Evolutionary conservation across 805 yeast species (phyloP).

Genomic region (Starmera quercuum): DNA sequence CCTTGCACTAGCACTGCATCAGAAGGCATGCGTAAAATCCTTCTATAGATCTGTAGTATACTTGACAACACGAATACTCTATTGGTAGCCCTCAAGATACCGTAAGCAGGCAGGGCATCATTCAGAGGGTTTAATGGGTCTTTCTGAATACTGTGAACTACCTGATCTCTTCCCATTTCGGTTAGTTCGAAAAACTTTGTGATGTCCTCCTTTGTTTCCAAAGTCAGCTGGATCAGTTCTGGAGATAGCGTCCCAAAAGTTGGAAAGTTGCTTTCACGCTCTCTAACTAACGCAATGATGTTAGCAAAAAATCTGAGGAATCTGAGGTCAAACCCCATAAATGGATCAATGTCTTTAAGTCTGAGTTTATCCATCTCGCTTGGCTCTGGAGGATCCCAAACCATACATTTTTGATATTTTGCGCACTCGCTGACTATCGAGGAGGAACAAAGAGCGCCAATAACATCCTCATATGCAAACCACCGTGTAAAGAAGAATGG

Average conservation of each 20-base stretch:
- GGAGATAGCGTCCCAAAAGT: slow-evolving; percentile 5
- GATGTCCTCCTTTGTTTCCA: slow-evolving; percentile 30
- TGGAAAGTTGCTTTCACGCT: slow-evolving; percentile 14
- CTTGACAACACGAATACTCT: slow-evolving; percentile 46
- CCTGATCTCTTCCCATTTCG: slow-evolving; percentile 21
- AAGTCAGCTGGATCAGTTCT: slow-evolving; percentile 21
- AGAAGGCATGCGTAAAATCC: slow-evolving; percentile 45
- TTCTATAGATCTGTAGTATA: slow-evolving; percentile 45
- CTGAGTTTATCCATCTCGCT: slow-evolving; percentile 13
- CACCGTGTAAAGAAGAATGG: slow-evolving; percentile 54
- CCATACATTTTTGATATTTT: slow-evolving; percentile 20
- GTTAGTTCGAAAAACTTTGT: slow-evolving; percentile 15
- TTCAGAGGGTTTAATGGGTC: slow-evolving; percentile 4
- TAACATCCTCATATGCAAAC: slow-evolving; percentile 61
- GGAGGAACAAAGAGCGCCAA: slow-evolving; percentile 56
- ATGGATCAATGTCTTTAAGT: slow-evolving; percentile 45
- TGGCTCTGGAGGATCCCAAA: slow-evolving; percentile 13
- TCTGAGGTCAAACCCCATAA: slow-evolving; percentile 59
- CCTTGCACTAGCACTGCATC: slow-evolving; percentile 41
- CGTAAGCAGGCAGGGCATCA: slow-evolving; percentile 10
- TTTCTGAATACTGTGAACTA: slow-evolving; percentile 6
- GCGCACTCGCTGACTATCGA: slow-evolving; percentile 13
- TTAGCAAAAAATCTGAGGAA: slow-evolving; percentile 52
- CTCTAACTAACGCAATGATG: slow-evolving; percentile 33
- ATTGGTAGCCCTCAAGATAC: slow-evolving; percentile 38